Conservation (phyloP, 2,329 filamentous ascomycete genomes). For the Triangularia verruculosa region DNA sequence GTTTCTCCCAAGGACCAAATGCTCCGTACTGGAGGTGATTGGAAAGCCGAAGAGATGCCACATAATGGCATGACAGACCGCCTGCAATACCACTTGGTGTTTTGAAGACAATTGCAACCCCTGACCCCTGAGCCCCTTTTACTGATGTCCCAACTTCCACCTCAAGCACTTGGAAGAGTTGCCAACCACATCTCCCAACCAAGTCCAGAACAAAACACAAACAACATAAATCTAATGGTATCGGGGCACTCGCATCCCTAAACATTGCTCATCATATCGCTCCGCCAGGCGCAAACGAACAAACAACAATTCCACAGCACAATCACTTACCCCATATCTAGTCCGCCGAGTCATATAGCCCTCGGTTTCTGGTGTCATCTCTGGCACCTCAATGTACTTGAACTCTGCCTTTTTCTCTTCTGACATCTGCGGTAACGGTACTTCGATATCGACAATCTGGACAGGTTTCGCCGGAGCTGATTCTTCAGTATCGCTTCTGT, state of each 20-base stretch:
- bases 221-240: background rate
- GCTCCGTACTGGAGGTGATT: background rate
- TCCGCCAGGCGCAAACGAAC: background rate
- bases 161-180: background rate
- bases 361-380: conserved; percentile 13
- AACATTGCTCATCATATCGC: background rate
- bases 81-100: background rate
- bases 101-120: background rate
- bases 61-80: background rate
- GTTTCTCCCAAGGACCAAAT: background rate
- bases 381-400: conserved; percentile 17
- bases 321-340: conserved; percentile 18
- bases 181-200: background rate
- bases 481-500: background rate
- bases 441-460: conserved; percentile 19
- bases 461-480: background rate
- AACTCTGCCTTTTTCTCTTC: conserved; percentile 16
- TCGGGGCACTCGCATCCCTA: background rate
- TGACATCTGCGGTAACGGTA: conserved; percentile 20
- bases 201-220: background rate
- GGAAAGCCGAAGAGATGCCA: background rate
- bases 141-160: background rate
- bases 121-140: background rate
- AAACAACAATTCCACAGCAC: background rate
- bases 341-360: conserved; percentile 4